A percentile compares a stretch with the other conserved stretches of the same genome.
Conservation (phyloP, 176 grass and related monocot species). For the Triticum monococcum region DNA sequence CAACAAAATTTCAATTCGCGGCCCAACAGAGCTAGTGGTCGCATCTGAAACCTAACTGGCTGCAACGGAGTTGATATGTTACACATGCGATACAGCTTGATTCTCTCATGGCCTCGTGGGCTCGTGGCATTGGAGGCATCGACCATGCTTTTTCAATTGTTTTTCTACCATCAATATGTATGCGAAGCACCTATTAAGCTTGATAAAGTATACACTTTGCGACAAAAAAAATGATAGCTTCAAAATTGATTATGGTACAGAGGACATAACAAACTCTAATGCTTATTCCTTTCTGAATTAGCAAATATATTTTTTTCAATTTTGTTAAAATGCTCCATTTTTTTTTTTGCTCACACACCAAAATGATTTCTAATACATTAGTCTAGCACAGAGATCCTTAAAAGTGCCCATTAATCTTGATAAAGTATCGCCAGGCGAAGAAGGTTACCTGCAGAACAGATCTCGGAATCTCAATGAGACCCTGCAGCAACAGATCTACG, state of each 20-base stretch:
- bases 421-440: not conserved
- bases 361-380: not conserved
- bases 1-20: too few species aligned
- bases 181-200: not conserved
- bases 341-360: not conserved
- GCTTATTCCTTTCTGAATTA: not conserved
- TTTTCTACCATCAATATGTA: not conserved
- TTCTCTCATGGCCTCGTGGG: not conserved
- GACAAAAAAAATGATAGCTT: not conserved
- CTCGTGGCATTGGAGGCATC: not conserved
- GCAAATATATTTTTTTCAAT: not conserved
- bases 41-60: not conserved
- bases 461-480: slow-evolving; percentile 81
- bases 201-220: too few species aligned
- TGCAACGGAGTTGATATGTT: not conserved
- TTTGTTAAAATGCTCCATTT: not conserved
- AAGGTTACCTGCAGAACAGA: slow-evolving; percentile 63
- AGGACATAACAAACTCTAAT: not conserved
- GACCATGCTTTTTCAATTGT: not conserved
- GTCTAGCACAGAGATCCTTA: not conserved
- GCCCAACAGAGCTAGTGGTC: not conserved
- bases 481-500: slow-evolving; percentile 87
- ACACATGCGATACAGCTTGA: not conserved
- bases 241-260: not conserved
- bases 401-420: not conserved